phyloP scores from a whole-genome alignment of 2,329 filamentous ascomycete species.

The Salinomyces thailandicus region DNA sequence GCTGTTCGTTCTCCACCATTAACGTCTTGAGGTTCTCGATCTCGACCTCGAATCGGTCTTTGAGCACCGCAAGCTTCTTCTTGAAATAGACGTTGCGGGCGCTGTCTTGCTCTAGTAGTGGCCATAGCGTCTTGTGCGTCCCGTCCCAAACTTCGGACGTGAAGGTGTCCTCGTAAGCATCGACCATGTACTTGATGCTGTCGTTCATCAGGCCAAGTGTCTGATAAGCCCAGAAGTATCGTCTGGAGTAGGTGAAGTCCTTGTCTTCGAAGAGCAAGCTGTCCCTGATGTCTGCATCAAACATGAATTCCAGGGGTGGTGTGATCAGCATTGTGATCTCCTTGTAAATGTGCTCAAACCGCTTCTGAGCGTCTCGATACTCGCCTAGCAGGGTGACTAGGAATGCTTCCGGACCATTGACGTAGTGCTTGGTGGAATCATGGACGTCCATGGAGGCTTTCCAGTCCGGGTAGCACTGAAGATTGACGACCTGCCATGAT shows the following conservation, averaged over 20 bases:
- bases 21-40: constrained; percentile 41
- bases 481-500: constrained; percentile 49
- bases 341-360: constrained; percentile 48
- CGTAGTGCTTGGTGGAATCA: constrained; percentile 45
- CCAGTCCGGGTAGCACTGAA: constrained; percentile 52
- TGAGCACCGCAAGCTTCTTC: constrained; percentile 38
- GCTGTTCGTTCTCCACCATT: constrained; percentile 43
- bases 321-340: constrained; percentile 50
- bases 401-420: constrained; percentile 53
- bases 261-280: constrained; percentile 52
- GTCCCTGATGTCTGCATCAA: constrained; percentile 45
- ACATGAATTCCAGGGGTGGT: constrained; percentile 50
- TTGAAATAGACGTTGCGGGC: constrained; percentile 39
- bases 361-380: constrained; percentile 49
- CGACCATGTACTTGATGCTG: constrained; percentile 48
- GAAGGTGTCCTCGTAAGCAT: constrained; percentile 48
- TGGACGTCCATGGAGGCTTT: constrained; percentile 46
- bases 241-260: constrained; percentile 49
- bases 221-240: constrained; percentile 54
- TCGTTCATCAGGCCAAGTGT: constrained; percentile 51
- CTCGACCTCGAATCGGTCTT: constrained; percentile 42
- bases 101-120: constrained; percentile 39
- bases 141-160: constrained; percentile 50
- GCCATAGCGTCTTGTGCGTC: constrained; percentile 46
- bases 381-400: constrained; percentile 48